Conservation (phyloP, 75 land plant genomes). For the Larix kaempferi region DNA sequence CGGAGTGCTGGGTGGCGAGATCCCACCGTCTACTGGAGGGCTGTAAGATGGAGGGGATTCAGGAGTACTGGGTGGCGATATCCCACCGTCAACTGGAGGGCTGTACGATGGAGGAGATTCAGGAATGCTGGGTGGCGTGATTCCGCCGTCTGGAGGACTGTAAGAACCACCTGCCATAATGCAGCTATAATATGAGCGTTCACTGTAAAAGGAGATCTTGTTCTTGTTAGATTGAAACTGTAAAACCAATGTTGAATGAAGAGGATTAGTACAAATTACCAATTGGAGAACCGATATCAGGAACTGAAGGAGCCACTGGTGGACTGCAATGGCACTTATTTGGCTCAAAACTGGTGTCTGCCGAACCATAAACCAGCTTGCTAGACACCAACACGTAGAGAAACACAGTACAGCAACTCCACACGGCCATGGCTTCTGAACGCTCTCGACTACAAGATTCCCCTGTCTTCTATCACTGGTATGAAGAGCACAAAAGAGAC, state of each 20-base stretch:
- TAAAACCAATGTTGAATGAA: neutral
- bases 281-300: neutral
- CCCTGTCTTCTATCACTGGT: too few species aligned
- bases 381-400: too few species aligned
- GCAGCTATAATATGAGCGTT: neutral
- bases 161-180: neutral
- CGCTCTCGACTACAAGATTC: too few species aligned
- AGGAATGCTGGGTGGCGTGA: neutral
- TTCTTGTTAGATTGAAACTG: neutral
- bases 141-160: conserved; percentile 8
- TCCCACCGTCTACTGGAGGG: conserved; percentile 3
- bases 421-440: too few species aligned
- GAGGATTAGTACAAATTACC: neutral
- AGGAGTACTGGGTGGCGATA: neutral
- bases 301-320: neutral
- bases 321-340: neutral
- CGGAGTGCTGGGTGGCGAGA: neutral
- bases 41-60: neutral
- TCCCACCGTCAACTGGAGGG: conserved; percentile 7
- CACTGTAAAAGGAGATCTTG: too few species aligned
- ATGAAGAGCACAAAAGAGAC: too few species aligned
- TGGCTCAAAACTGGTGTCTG: neutral
- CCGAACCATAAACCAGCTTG: neutral
- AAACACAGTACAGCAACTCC: too few species aligned
- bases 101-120: neutral